Evolutionary conservation across 257 asterid species (phyloP), one percentile per base, ranked within the genome.

Genomic region (Nicotiana benthamiana): DNA sequence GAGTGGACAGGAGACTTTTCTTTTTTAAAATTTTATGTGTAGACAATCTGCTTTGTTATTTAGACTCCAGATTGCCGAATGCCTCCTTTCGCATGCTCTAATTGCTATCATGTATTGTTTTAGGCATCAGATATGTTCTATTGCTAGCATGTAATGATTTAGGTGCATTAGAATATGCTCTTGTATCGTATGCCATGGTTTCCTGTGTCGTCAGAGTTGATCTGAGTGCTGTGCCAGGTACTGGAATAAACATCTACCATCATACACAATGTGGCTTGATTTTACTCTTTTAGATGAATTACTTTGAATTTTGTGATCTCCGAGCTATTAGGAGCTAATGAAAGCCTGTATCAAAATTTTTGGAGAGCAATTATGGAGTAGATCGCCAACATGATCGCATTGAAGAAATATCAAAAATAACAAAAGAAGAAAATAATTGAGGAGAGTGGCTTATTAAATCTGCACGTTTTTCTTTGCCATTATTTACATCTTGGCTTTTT

Each of bases 401-500:
- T 7, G 2, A 22, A 60, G 66, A 60, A 24, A 24, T 57, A 20
- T 61, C 8, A 22, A 4, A 61, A 61, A 24, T 11, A 34, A 22
- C 4, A 3, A 61, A 61, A 22, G 3, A 22, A 8, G 18, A 18
- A 24, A 4, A 61, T 20, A 61, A 24, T 61, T 61, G 32, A 12
- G 66, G 32, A 61, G 18, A 24, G 66, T 20, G 28, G 11, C 66
- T 61, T 61, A 61, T 30, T 6, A 24, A 61, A 60, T 60, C 30
- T 24, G 18, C 36, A 26, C 8, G 26, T 62, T 7, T 24, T 22
- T 26, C n/a, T 62, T 51, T 40, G 20, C 76, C 76, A n/a, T 12
- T 68, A 68, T 36, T 79, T 12, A 79, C 56, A n/a, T 79, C 27
- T 79, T 64, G 51, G 28, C 32, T 75, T 65, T 79, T 62, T 60